phyloP scores from a whole-genome alignment of 805 yeast genomes.

The Teunomyces tritomae region DNA sequence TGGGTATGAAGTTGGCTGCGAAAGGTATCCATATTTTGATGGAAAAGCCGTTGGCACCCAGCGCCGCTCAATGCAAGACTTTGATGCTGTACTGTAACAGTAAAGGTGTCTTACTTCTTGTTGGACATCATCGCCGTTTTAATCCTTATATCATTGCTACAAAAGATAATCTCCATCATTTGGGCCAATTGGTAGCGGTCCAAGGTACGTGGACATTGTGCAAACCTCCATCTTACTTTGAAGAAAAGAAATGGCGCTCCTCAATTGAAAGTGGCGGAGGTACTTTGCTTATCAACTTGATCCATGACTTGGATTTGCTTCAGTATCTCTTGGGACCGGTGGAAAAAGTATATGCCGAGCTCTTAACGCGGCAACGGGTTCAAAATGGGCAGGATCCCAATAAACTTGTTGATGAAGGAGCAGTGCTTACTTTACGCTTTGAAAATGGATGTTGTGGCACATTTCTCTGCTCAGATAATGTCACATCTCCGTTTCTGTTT shows the following conservation, averaged over 20 bases:
- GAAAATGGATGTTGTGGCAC: slow-evolving; percentile 34
- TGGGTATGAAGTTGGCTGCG: slow-evolving; percentile 30
- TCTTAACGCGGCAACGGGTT: slow-evolving; percentile 27
- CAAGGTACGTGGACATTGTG: slow-evolving; percentile 40
- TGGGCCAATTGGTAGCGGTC: slow-evolving; percentile 34
- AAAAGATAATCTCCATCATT: slow-evolving; percentile 23
- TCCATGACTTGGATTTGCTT: slow-evolving; percentile 39
- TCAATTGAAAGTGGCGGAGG: slow-evolving; percentile 32
- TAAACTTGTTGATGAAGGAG: slow-evolving; percentile 38
- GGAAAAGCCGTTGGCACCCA: slow-evolving; percentile 37
- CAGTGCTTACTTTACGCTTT: slow-evolving; percentile 31
- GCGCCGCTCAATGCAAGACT: slow-evolving; percentile 29
- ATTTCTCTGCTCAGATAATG: slow-evolving; percentile 38
- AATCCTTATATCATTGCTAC: slow-evolving; percentile 38
- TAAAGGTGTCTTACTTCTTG: slow-evolving; percentile 27
- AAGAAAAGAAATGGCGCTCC: slow-evolving; percentile 33
- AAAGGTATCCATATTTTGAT: slow-evolving; percentile 33
- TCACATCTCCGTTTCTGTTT: slow-evolving; percentile 36
- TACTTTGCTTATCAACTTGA: slow-evolving; percentile 33
- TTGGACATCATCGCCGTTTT: slow-evolving; percentile 42
- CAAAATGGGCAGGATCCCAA: slow-evolving; percentile 10
- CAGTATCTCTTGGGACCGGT: slow-evolving; percentile 40
- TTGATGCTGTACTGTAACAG: slow-evolving; percentile 21
- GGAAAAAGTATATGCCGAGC: slow-evolving; percentile 35
- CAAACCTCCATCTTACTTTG: slow-evolving; percentile 34